Percentiles rank a stretch among this genome's conserved stretches.
These are phyloP conservation scores for Pascua guehoae DNA, from an alignment of 1,284 basidiomycete genomes.

Conservation along the genomic window DNA sequence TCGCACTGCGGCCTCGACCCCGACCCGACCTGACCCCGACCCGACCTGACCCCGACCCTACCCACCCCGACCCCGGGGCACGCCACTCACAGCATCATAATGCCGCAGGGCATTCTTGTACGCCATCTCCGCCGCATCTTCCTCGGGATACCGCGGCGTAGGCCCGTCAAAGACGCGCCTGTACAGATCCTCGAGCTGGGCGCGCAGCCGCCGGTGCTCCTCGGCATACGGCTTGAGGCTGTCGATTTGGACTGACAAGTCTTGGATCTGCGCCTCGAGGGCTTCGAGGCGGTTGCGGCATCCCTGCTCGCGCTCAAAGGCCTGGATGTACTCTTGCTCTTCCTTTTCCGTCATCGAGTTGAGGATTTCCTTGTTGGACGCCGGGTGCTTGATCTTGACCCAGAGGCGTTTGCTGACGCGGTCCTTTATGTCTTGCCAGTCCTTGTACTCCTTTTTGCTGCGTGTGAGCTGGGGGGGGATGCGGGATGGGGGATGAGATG, in stretches of 20 bases:
- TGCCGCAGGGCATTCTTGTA: constrained; percentile 1
- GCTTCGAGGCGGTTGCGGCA: constrained; percentile 17
- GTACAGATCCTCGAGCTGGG: constrained; percentile 19
- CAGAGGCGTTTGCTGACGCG: constrained; percentile 23
- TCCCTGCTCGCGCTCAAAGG: constrained; percentile 19
- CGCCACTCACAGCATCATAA: constrained; percentile 11
- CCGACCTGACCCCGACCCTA: too few relatives aligned
- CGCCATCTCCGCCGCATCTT: constrained; percentile 19
- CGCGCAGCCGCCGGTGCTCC: constrained; percentile 10
- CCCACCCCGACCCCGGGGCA: neutral
- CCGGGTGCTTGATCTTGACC: constrained; percentile 22
- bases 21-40: too few relatives aligned
- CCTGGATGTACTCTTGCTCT: constrained; percentile 25
- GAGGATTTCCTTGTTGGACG: constrained; percentile 7
- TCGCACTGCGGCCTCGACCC: neutral
- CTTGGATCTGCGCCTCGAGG: constrained; percentile 15
- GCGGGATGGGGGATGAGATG: neutral
- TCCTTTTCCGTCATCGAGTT: constrained; percentile 21
- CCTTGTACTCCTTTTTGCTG: constrained; percentile 19
- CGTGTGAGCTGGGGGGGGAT: neutral
- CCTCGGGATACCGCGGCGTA: constrained; percentile 21
- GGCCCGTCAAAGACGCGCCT: constrained; percentile 18
- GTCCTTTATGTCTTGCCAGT: constrained; percentile 21
- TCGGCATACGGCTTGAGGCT: constrained; percentile 9
- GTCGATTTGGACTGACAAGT: constrained; percentile 6